Conservation (phyloP, 73 alveolate species). For the Symbiodinium natans region DNA sequence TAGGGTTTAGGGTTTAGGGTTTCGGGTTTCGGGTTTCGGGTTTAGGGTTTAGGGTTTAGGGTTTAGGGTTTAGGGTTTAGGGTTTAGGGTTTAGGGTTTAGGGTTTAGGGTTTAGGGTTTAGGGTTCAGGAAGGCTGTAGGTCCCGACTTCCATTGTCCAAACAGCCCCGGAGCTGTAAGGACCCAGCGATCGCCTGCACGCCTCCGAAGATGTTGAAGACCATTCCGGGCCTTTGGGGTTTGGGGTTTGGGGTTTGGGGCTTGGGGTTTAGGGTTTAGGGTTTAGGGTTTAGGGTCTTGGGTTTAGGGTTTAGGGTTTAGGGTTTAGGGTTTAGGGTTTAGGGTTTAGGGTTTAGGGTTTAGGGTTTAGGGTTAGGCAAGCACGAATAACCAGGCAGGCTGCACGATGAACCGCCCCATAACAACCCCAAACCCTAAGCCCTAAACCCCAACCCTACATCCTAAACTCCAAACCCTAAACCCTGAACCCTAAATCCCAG, state of each 20-base stretch:
- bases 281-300: too few relatives aligned
- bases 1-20: too few relatives aligned
- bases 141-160: neutral
- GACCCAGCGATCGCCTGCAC: neutral
- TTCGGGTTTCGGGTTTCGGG: neutral
- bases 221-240: conserved; percentile 35
- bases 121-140: neutral
- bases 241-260: too few relatives aligned
- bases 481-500: too few relatives aligned
- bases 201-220: conserved; percentile 73
- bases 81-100: neutral
- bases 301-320: too few relatives aligned
- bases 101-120: neutral
- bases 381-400: too few relatives aligned
- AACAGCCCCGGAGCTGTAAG: neutral
- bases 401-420: too few relatives aligned
- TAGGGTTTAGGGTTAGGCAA: neutral
- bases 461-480: too few relatives aligned
- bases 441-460: too few relatives aligned
- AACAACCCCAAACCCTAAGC: too few relatives aligned
- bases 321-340: neutral
- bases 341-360: neutral
- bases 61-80: neutral
- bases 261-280: too few relatives aligned
- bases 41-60: too few relatives aligned